Evolutionary conservation across 2,329 filamentous ascomycete species (phyloP), one percentile per base, ranked within the genome.

Genomic region (Gliomastix tumulicola): DNA sequence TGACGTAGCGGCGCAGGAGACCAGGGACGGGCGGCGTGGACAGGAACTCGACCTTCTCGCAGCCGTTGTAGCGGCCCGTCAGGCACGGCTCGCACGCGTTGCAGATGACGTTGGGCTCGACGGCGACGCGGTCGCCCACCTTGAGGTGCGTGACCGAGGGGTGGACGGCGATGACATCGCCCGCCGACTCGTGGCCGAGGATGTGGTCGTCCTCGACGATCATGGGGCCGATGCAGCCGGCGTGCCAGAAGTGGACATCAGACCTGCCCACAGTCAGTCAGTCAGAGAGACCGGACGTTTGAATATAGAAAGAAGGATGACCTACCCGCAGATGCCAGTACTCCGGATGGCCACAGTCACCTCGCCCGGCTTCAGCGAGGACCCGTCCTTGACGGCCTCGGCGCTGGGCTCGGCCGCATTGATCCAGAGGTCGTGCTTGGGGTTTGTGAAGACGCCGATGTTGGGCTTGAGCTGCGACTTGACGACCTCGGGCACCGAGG

Each of bases 211-310:
- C 84, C 48, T 76, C 75, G 33, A 97, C 90, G 44, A 96, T 82
- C 89, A 96, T 96, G 48, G 89, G 89, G 20, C 90, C 90, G 56
- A 97, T 97, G 67, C 85, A 86, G 47, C 90, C 90, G 34, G 84
- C 84, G 57, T 94, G 87, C 90, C 90, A 97, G 70, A 97, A 97
- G 66, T 97, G 90, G 39, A 97, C 82, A 62, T 96, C 89, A 42
- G 87, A 94, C 40, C 86, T 90, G 50, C 35, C 27, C 32, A 10
- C 30, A n/a, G n/a, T 41, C n/a, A 45, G 43, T 53, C 23, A 50
- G 39, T 25, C 21, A 35, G 33, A n/a, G n/a, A n/a, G n/a, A n/a
- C n/a, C n/a, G n/a, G n/a, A n/a, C n/a, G n/a, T n/a, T n/a, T 28
- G 30, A 21, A 33, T n/a, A 31, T 5, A 13, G 19, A 25, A 3